These are phyloP conservation scores for Didymella pomorum DNA, from an alignment of 2,329 filamentous ascomycete species.

Conservation along the genomic window DNA sequence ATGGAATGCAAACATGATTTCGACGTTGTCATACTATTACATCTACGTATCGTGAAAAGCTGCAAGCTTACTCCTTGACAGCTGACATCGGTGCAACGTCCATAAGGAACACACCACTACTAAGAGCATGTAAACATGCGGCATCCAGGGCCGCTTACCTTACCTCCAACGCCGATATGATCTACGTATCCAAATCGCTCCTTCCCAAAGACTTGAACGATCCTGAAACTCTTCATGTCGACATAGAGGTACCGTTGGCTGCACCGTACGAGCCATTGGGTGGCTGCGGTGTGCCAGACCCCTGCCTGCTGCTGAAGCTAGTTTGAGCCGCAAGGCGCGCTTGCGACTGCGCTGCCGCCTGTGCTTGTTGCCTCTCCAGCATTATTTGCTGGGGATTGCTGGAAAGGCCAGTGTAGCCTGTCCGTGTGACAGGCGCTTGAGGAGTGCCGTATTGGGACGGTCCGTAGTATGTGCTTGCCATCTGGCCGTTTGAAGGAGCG, in stretches of 20 bases:
- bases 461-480: slow-evolving; percentile 46
- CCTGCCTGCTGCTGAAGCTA: slow-evolving; percentile 44
- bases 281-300: slow-evolving; percentile 50
- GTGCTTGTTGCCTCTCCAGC: slow-evolving; percentile 45
- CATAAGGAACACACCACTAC: slow-evolving; percentile 4
- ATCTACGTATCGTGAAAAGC: slow-evolving; percentile 7
- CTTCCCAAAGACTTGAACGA: slow-evolving; percentile 2
- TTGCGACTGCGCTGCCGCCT: slow-evolving; percentile 45
- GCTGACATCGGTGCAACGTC: slow-evolving; percentile 5
- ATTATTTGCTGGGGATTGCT: slow-evolving; percentile 47
- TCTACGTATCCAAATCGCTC: slow-evolving; percentile 26
- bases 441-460: slow-evolving; percentile 45
- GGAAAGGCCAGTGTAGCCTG: slow-evolving; percentile 32
- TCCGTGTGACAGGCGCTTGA: slow-evolving; percentile 36
- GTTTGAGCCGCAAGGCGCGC: slow-evolving; percentile 48
- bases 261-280: slow-evolving; percentile 40
- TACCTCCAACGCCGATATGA: slow-evolving; percentile 28
- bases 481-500: slow-evolving; percentile 40
- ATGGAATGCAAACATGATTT: not conserved
- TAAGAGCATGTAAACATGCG: slow-evolving; percentile 10
- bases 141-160: slow-evolving; percentile 2
- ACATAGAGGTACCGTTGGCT: slow-evolving; percentile 39
- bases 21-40: slow-evolving; percentile 9
- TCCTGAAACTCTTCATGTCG: slow-evolving; percentile 21
- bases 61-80: slow-evolving; percentile 12